Conservation (phyloP, 2,329 filamentous ascomycete genomes). For the Metarhizium guizhouense region DNA sequence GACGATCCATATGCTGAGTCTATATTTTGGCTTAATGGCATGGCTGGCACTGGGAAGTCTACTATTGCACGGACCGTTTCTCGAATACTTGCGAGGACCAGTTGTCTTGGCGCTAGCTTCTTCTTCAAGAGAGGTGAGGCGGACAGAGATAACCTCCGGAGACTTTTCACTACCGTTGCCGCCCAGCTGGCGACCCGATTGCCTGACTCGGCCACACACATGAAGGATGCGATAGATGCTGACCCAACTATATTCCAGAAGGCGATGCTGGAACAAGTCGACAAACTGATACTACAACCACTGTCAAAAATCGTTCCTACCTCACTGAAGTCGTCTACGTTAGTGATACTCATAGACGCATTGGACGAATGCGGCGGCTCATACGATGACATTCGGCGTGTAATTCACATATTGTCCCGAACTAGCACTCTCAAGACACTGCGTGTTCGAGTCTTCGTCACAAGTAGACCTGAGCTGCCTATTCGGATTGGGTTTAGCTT, state of each 20-base stretch:
- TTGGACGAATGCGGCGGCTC: constrained; percentile 16
- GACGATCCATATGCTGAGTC: constrained; percentile 10
- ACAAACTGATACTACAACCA: constrained; percentile 28
- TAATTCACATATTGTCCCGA: constrained; percentile 15
- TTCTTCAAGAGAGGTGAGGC: constrained; percentile 32
- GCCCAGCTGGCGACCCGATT: constrained; percentile 20
- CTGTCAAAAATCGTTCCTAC: constrained; percentile 9
- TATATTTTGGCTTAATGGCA: constrained; percentile 29
- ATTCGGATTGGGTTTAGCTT: constrained; percentile 23
- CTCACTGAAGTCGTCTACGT: not conserved
- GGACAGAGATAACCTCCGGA: constrained; percentile 24
- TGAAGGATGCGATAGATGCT: too few relatives aligned
- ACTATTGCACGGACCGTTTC: constrained; percentile 26
- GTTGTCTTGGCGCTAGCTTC: constrained; percentile 27
- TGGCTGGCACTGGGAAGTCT: constrained; percentile 30
- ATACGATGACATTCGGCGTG: constrained; percentile 19
- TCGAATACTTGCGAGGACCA: constrained; percentile 1
- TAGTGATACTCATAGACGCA: constrained; percentile 26
- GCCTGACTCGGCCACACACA: constrained; percentile 1
- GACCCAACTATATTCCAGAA: constrained; percentile 7
- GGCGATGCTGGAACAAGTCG: constrained; percentile 28
- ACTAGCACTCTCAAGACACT: not conserved
- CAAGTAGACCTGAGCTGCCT: constrained; percentile 30
- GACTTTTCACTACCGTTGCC: constrained; percentile 32
- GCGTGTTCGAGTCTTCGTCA: constrained; percentile 27